Evolutionary conservation across 176 grass and related monocot species (phyloP).

Genomic region (Juncus inflexus): DNA sequence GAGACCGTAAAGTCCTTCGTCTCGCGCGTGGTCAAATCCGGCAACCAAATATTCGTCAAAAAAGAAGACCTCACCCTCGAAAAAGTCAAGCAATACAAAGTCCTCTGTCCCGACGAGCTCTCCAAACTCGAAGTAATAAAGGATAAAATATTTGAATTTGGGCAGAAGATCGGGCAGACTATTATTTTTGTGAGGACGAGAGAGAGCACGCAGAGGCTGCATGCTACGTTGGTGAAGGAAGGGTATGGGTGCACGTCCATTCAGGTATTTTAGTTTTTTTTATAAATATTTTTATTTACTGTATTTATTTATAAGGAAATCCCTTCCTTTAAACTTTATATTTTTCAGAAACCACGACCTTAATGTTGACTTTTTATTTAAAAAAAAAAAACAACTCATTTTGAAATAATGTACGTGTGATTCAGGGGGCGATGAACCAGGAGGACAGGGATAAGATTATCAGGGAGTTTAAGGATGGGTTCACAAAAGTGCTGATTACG

Average conservation of each 20-base stretch:
- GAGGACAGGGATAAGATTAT: constrained; percentile 81
- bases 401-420: no score
- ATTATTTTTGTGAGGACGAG: constrained; percentile 96
- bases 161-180: constrained; percentile 93
- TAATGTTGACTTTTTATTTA: no score
- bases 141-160: constrained; percentile 94
- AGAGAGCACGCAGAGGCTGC: constrained; percentile 56
- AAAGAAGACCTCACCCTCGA: constrained; percentile 94
- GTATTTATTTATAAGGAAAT: no score
- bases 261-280: background rate
- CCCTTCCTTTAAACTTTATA: no score
- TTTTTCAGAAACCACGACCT: no score
- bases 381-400: no score
- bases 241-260: constrained; percentile 94
- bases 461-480: constrained; percentile 90
- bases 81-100: constrained; percentile 96
- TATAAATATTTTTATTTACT: no score
- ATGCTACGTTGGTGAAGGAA: constrained; percentile 60
- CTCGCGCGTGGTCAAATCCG: constrained; percentile 61
- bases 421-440: constrained; percentile 77
- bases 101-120: constrained; percentile 62
- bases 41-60: constrained; percentile 97
- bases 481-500: constrained; percentile 87
- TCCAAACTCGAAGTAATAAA: constrained; percentile 88
- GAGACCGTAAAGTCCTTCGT: constrained; percentile 96